Evolutionary conservation across 2,329 filamentous ascomycete species (phyloP), one percentile per base, ranked within the genome.

Genomic region (Geoglossum cookeanum): DNA sequence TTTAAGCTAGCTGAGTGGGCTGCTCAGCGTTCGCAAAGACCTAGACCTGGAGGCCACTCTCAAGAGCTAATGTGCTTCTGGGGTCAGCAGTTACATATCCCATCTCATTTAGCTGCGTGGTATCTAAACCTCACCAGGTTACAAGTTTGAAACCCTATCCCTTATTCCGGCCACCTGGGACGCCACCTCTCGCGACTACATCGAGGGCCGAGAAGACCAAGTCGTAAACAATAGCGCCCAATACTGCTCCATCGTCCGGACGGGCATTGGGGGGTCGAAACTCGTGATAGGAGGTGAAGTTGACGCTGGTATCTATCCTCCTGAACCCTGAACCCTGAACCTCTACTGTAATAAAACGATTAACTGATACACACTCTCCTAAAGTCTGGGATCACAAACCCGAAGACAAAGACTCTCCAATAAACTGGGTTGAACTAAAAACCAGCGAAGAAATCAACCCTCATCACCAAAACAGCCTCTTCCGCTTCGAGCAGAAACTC

Each of bases 361-460:
- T 52, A 17, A 39, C 11, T 22, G 55, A 37, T 39, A 22, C 22
- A 37, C 9, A n/a, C 44, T 57, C 49, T 30, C 15, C 52, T 44
- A 5, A 61, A 84, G 87, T 95, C 51, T 90, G 88, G 84, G 89
- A 94, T 66, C 78, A 77, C 58, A 94, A 92, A 66, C 87, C 88
- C 0, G 68, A 71, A 3, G 74, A 76, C 59, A 76, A 76, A 56
- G 79, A 78, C 54, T 75, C 75, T n/a, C 80, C 85, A 0, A 84
- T 88, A 61, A 87, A 91, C 64, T 98, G 90, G 85, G 84, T 97
- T 35, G 92, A 98, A 69, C 78, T 98, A 58, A 98, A 98, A 68
- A 98, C 92, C 0, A 80, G 81, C n/a, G 83, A 79, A 45, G 81
- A 85, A 61, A 82, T 91, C 22, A 22, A 22, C 22, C 22, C 22